Conservation (phyloP, 768 basidiomycete genomes). For the Naematelia encephala region DNA sequence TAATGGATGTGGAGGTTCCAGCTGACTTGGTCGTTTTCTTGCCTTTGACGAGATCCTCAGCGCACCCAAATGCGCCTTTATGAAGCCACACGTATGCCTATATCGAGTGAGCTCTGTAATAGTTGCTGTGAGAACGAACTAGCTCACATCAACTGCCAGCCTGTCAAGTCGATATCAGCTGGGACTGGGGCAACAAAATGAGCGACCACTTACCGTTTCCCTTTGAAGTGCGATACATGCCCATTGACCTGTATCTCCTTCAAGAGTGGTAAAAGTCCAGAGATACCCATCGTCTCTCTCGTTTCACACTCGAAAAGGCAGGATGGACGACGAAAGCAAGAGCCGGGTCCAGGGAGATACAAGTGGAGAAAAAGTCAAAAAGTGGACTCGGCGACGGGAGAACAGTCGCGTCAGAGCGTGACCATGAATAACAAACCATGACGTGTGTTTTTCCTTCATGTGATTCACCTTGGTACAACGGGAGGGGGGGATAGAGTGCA, state of each 20-base stretch:
- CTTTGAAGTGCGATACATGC: slow-evolving; percentile 75
- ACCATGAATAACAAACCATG: background rate
- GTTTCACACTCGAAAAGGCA: background rate
- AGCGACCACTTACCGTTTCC: slow-evolving; percentile 58
- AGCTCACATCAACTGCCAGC: slow-evolving; percentile 73
- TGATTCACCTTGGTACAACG: background rate
- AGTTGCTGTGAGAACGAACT: background rate
- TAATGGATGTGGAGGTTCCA: background rate
- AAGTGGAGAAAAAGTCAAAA: background rate
- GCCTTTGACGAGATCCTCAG: slow-evolving; percentile 82
- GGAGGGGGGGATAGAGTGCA: too few relatives aligned
- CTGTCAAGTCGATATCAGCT: slow-evolving; percentile 32
- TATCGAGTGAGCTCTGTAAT: background rate
- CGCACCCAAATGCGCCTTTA: slow-evolving; percentile 80
- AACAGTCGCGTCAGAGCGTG: slow-evolving; percentile 8
- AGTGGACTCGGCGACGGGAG: background rate
- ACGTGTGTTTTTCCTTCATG: background rate
- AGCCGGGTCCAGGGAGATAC: background rate
- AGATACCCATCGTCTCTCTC: slow-evolving; percentile 71
- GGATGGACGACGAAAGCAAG: background rate
- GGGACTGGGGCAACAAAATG: background rate
- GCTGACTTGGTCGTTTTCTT: slow-evolving; percentile 77
- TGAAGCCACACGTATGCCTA: slow-evolving; percentile 66
- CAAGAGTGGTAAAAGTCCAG: slow-evolving; percentile 81
- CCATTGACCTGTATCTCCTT: slow-evolving; percentile 79